phyloP scores from a whole-genome alignment of 2,329 filamentous ascomycete genomes.

The Saccharata proteae region DNA sequence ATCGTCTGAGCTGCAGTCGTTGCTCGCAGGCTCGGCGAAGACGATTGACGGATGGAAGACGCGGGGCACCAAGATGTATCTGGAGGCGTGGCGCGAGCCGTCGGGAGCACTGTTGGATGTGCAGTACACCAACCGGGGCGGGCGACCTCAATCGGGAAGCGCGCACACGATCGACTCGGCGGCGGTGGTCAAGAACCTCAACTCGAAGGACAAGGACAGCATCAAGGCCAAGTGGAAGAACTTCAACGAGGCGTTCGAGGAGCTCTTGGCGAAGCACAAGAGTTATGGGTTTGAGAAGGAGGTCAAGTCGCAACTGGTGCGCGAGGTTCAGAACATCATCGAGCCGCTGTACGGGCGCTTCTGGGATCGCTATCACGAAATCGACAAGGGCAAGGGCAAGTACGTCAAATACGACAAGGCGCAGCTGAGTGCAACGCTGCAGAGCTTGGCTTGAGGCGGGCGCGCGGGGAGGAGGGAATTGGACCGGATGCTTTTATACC shows the following conservation, averaged over 20 bases:
- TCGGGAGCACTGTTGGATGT: conserved; percentile 75
- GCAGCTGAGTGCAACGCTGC: conserved; percentile 54
- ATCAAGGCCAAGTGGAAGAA: conserved; percentile 93
- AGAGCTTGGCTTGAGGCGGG: conserved; percentile 27
- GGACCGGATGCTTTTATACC: conserved; percentile 13
- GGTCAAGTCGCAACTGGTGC: conserved; percentile 65
- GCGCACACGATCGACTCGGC: conserved; percentile 53
- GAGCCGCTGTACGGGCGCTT: conserved; percentile 92
- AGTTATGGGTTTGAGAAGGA: conserved; percentile 81
- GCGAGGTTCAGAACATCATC: conserved; percentile 80
- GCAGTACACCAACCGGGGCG: conserved; percentile 69
- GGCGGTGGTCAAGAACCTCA: conserved; percentile 70
- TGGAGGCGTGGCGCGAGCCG: conserved; percentile 79
- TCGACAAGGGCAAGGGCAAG: conserved; percentile 96
- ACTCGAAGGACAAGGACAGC: conserved; percentile 84
- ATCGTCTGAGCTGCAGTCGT: conserved; percentile 61
- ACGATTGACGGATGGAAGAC: conserved; percentile 80
- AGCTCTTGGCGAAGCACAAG: conserved; percentile 73
- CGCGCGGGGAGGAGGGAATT: conserved; percentile 13
- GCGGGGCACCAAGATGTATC: conserved; percentile 68
- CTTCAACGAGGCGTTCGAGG: conserved; percentile 87
- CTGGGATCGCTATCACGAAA: conserved; percentile 93
- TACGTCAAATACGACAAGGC: conserved; percentile 96
- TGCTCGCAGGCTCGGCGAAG: conserved; percentile 52
- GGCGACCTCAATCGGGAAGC: conserved; percentile 53